Percentiles rank a stretch among this genome's conserved stretches.
These are phyloP conservation scores for Chlorella sp. DNA, from an alignment of 139 green algal species.

Conservation along the genomic window DNA sequence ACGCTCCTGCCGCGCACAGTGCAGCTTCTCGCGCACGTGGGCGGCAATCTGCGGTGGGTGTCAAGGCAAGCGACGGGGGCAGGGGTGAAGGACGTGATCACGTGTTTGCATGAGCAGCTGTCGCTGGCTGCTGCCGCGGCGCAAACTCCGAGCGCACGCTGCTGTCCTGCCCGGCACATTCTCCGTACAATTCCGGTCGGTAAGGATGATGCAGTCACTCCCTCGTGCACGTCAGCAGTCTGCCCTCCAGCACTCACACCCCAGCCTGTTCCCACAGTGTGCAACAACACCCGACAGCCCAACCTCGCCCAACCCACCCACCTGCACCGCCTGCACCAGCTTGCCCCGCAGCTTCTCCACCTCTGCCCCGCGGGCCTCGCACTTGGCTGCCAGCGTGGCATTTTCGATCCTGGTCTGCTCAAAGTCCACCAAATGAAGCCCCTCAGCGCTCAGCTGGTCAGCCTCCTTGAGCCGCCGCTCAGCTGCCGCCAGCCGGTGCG, in stretches of 20 bases:
- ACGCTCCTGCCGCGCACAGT: background rate
- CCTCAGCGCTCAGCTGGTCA: conserved; percentile 61
- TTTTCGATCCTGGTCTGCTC: conserved; percentile 97
- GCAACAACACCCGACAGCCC: background rate
- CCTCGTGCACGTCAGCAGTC: too few relatives aligned
- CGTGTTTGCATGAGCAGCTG: background rate
- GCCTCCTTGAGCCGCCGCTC: conserved; percentile 14
- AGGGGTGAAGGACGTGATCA: too few relatives aligned
- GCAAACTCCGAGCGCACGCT: too few relatives aligned
- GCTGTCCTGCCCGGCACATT: too few relatives aligned
- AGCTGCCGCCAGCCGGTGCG: background rate
- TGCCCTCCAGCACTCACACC: background rate
- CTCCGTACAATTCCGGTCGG: too few relatives aligned
- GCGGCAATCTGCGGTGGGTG: conserved; percentile 11
- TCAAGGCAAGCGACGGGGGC: background rate
- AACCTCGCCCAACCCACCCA: background rate
- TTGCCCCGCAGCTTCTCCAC: conserved; percentile 88
- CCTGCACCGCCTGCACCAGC: conserved; percentile 84
- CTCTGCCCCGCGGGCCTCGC: conserved; percentile 90
- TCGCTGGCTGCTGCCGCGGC: background rate
- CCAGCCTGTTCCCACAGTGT: background rate
- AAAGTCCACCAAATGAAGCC: conserved; percentile 94
- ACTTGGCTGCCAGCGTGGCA: conserved; percentile 85
- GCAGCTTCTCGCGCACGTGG: conserved; percentile 27
- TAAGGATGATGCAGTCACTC: too few relatives aligned